Evolutionary conservation across 2,329 filamentous ascomycete genomes (phyloP).

Genomic region (Dothidotthia symphoricarpi): DNA sequence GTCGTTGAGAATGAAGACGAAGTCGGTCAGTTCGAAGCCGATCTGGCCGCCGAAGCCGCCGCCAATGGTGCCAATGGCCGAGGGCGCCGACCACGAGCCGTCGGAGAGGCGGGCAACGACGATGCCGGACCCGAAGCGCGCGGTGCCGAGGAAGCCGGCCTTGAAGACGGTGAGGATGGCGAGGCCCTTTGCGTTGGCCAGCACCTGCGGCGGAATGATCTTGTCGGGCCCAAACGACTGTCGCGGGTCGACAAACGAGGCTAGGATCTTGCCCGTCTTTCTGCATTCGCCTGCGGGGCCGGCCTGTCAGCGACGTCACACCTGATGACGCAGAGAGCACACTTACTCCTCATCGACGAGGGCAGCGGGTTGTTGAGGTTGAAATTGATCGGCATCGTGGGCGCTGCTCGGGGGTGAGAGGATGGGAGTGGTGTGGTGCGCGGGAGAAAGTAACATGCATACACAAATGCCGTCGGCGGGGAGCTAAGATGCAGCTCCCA

Average conservation of each 20-base stretch:
- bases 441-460: too few species aligned
- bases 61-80: constrained; percentile 76
- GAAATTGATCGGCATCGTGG: constrained; percentile 46
- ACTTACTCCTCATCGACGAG: constrained; percentile 54
- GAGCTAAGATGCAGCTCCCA: too few species aligned
- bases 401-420: background rate
- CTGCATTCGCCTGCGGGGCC: constrained; percentile 79
- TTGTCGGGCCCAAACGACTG: constrained; percentile 96
- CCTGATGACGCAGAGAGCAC: constrained; percentile 1
- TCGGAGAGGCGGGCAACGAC: constrained; percentile 77
- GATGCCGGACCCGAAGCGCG: constrained; percentile 76
- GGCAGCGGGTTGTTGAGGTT: constrained; percentile 56
- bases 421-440: background rate
- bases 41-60: constrained; percentile 84
- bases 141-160: constrained; percentile 80
- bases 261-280: constrained; percentile 93
- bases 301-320: constrained; percentile 38
- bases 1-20: constrained; percentile 98
- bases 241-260: constrained; percentile 89
- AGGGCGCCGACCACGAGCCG: constrained; percentile 77
- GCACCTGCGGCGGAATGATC: constrained; percentile 86
- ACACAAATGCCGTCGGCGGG: too few species aligned
- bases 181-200: constrained; percentile 89
- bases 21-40: constrained; percentile 84
- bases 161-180: constrained; percentile 85